These are phyloP conservation scores for Ceratobasidium sp. DNA, from an alignment of 1,284 basidiomycete species.

Conservation along the genomic window DNA sequence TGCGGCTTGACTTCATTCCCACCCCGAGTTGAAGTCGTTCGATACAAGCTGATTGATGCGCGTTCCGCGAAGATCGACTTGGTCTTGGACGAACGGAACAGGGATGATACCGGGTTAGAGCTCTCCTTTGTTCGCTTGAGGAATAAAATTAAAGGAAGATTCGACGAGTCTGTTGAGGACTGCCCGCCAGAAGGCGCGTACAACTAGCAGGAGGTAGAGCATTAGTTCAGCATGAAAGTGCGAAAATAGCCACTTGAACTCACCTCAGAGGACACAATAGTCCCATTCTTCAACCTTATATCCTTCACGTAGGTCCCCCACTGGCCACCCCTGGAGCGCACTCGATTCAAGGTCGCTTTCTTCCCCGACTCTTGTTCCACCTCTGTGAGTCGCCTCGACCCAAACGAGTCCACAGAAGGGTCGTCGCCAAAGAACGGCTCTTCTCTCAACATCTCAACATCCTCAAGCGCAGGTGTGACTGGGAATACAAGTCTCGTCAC, in stretches of 20 bases:
- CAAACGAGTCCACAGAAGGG: not conserved
- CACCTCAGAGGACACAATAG: slow-evolving; percentile 16
- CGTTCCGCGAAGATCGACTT: slow-evolving; percentile 5
- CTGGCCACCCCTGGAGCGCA: not conserved
- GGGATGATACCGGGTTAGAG: not conserved
- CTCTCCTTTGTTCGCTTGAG: not conserved
- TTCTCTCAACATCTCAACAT: not conserved
- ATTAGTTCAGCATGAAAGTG: not conserved
- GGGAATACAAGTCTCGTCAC: slow-evolving; percentile 36
- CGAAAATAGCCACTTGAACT: not conserved
- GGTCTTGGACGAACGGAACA: slow-evolving; percentile 30
- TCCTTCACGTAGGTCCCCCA: slow-evolving; percentile 15
- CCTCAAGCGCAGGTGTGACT: slow-evolving; percentile 7
- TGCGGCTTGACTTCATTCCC: slow-evolving; percentile 31
- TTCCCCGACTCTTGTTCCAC: slow-evolving; percentile 14
- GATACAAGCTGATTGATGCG: slow-evolving; percentile 1
- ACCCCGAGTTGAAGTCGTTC: slow-evolving; percentile 14
- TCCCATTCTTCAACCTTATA: not conserved
- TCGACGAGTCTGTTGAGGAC: not conserved
- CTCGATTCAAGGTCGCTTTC: slow-evolving; percentile 11
- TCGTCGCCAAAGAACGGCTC: slow-evolving; percentile 14
- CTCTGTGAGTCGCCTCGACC: not conserved
- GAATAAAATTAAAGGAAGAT: slow-evolving; percentile 8
- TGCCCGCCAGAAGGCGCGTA: slow-evolving; percentile 8
- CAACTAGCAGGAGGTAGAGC: not conserved